A percentile compares a stretch with the other conserved stretches of the same genome.
These are phyloP conservation scores for Nicotiana tomentosiformis DNA, from an alignment of 257 asterid genomes.

Conservation along the genomic window DNA sequence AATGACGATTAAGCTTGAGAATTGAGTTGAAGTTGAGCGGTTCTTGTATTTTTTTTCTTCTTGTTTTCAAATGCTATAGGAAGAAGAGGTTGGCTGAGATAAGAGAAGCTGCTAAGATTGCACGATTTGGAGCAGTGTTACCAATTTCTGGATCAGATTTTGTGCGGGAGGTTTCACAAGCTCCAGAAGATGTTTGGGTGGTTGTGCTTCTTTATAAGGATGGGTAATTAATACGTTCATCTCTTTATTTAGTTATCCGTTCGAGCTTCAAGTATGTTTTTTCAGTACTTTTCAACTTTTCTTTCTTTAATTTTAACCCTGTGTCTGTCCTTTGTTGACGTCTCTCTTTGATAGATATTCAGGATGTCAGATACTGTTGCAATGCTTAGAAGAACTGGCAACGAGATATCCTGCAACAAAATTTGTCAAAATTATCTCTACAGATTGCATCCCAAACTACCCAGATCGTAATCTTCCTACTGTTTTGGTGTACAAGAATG, in stretches of 20 bases:
- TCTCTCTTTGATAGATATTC: conserved; percentile 35
- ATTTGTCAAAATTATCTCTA: conserved; percentile 85
- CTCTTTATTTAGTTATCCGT: not conserved
- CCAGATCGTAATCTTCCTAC: conserved; percentile 94
- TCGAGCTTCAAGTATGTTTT: not conserved
- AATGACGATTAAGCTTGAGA: not conserved
- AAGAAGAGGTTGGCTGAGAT: conserved; percentile 84
- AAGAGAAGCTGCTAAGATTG: conserved; percentile 70
- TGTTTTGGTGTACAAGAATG: conserved; percentile 67
- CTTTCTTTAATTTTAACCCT: not conserved
- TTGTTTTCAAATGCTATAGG: conserved; percentile 31
- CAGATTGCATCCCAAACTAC: conserved; percentile 92
- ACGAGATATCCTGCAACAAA: conserved; percentile 80
- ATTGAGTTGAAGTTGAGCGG: not conserved
- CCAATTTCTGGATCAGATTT: conserved; percentile 96
- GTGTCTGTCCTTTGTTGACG: not conserved
- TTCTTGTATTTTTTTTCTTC: not conserved
- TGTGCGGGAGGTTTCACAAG: conserved; percentile 95
- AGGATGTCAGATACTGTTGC: conserved; percentile 71
- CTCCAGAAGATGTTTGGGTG: conserved; percentile 88
- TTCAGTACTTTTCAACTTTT: not conserved
- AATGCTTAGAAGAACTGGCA: conserved; percentile 75
- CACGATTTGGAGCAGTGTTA: conserved; percentile 72
- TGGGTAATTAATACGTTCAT: conserved; percentile 42
- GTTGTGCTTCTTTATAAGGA: conserved; percentile 82